Base-by-base conservation (phyloP, 2,329 filamentous ascomycete species). In the Coniochaeta ligniaria region DNA sequence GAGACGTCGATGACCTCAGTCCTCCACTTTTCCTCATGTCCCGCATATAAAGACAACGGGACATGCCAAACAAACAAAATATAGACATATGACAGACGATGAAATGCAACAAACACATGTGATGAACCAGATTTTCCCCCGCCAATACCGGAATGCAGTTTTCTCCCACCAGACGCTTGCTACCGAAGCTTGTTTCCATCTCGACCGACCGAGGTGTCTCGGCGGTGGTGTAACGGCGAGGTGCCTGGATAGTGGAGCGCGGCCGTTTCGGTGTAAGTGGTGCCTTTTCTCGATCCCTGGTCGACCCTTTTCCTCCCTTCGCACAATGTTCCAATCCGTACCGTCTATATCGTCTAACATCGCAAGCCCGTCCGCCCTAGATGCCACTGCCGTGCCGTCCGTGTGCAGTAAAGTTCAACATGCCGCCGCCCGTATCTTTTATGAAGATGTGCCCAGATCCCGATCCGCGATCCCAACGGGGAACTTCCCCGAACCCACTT, bases 81-180 rank as follows among this genome's bases (percentile, higher is more conserved):
- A 57, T 45, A 60, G 59, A 60, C 45, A 56, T n/a, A 47, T 22
- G 52, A 47, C 2, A 35, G 55, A 28, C 38, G 22, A 22, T n/a
- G 12, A 43, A 55, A 55, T n/a, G 26, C 20, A 31, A 41, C 33
- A 59, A 55, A 38, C 43, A 55, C 7, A 55, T 31, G 52, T 17
- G 45, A 41, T 28, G 24, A 31, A 31, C 6, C 38, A 41, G 16
- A 52, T 8, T 6, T 52, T 12, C 43, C 14, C 47, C 47, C 14
- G 6, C 6, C 35, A 5, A 11, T 36, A 5, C 26, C 47, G 1
- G 14, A 31, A 52, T 52, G 47, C 47, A 52, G 8, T 52, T 52
- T 52, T 22, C 47, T 17, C 47, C 47, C 22, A 22, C 26, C 47
- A 52, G 20, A 17, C 24, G 6, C 22, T 17, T 47, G n/a, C 12